Evolutionary conservation across 306 rosid species (phyloP).

Genomic region (Aeschynomene evenia): DNA sequence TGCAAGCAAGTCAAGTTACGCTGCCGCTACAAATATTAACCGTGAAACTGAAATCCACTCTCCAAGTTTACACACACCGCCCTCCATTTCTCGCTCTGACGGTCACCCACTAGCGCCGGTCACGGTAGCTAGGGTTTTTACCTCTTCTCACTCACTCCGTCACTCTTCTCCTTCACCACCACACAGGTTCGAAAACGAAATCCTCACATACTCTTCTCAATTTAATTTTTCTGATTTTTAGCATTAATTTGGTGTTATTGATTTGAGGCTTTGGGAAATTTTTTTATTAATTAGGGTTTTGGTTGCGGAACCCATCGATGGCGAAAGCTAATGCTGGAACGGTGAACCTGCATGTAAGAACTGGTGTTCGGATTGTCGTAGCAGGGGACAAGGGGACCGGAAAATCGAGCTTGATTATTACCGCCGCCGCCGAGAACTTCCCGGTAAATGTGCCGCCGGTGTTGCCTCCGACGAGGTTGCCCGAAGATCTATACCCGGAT

Average conservation of each 20-base stretch:
- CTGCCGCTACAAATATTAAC: slow-evolving; percentile 16
- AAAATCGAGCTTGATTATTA: slow-evolving; percentile 87
- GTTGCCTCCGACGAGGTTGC: slow-evolving; percentile 81
- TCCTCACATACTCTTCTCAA: neutral
- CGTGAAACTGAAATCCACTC: neutral
- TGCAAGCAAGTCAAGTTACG: neutral
- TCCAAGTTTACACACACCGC: neutral
- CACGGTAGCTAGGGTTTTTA: slow-evolving; percentile 29
- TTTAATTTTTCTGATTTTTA: neutral
- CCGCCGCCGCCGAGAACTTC: slow-evolving; percentile 79
- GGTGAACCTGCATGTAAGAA: slow-evolving; percentile 48
- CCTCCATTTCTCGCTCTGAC: neutral
- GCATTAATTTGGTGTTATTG: neutral
- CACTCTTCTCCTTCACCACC: neutral
- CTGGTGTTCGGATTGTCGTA: slow-evolving; percentile 82
- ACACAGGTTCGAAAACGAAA: neutral
- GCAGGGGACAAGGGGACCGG: slow-evolving; percentile 91
- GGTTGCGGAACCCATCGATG: slow-evolving; percentile 38
- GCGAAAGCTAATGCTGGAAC: slow-evolving; percentile 57
- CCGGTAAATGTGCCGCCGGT: slow-evolving; percentile 78
- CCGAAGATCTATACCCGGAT: slow-evolving; percentile 88
- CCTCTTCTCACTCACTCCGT: neutral
- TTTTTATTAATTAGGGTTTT: neutral
- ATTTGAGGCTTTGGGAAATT: no score
- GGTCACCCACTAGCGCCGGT: slow-evolving; percentile 25